Evolutionary conservation across 371 early-diverging fungal genomes (phyloP), one percentile per base, ranked within the genome.

Genomic region (Mucor mucedo): DNA sequence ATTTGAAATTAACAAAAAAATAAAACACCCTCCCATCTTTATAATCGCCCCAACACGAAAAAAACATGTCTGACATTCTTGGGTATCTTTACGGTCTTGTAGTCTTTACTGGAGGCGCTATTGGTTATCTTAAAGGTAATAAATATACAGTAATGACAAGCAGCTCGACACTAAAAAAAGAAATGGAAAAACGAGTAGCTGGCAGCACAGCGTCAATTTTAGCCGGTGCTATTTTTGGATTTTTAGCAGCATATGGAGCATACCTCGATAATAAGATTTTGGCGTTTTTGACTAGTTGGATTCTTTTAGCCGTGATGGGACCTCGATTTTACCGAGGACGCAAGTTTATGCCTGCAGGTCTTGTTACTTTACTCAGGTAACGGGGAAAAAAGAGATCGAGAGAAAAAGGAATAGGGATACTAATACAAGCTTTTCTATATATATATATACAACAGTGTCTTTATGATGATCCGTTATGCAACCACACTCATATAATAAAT

Each of bases 271-370:
- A 78, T 65, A 80, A 78, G 10, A 49, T 53, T 9, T 57, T 86
- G 13, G 75, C 80, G 2, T 69, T 84, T 40, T 76, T 61, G 4
- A 70, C 82, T n/a, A 83, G 82, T 65, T 32, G 78, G 16, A 45
- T 74, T 0, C 68, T 89, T 13, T 61, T 82, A n/a, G 30, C 78
- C 2, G 78, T 85, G 6, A 89, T 87, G 89, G 87, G 85, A 9
- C 48, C 67, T 5, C 84, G 87, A 28, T 89, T 79, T 59, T 58
- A 70, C 44, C 72, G 75, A 32, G 80, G 80, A 48, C 78, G 78
- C 7, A 86, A 85, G 70, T 78, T 86, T 49, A 87, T 89, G 88
- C 87, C 88, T 3, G 87, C 84, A 14, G 87, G 88, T 5, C 67
- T 87, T 50, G 79, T 87, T 3, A 69, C 82, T 40, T 16, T 75